phyloP scores from a whole-genome alignment of 2,329 filamentous ascomycete genomes.

The Aspergillus sp. region DNA sequence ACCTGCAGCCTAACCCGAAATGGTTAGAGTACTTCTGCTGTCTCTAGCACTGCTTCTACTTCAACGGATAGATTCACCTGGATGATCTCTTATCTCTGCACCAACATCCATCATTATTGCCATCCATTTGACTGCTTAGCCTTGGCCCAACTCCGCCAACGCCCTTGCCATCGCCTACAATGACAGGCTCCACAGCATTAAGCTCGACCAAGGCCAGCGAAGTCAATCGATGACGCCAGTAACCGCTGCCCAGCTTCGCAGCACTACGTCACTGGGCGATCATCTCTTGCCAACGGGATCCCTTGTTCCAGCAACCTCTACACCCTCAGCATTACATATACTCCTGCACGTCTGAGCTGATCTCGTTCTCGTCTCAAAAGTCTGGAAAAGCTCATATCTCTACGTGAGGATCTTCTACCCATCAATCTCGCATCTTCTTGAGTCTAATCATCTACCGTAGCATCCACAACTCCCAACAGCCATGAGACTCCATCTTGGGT shows the following conservation, averaged over 20 bases:
- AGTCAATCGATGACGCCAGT: slow-evolving; percentile 18
- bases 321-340: not conserved
- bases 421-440: not conserved
- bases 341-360: not conserved
- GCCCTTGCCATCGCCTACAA: not conserved
- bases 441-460: not conserved
- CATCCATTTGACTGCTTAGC: not conserved
- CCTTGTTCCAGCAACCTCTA: slow-evolving; percentile 2
- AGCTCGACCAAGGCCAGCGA: slow-evolving; percentile 8
- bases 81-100: no score
- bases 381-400: no score
- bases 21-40: slow-evolving; percentile 1
- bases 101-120: not conserved
- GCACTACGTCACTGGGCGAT: slow-evolving; percentile 33
- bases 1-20: not conserved
- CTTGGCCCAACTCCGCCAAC: not conserved
- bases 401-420: not conserved
- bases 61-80: no score
- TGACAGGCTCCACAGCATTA: not conserved
- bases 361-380: no score
- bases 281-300: slow-evolving; percentile 19
- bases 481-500: slow-evolving; percentile 76
- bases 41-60: not conserved
- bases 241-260: slow-evolving; percentile 6
- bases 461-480: not conserved